phyloP scores from a whole-genome alignment of 257 asterid species.

The Cinchona pubescens region DNA sequence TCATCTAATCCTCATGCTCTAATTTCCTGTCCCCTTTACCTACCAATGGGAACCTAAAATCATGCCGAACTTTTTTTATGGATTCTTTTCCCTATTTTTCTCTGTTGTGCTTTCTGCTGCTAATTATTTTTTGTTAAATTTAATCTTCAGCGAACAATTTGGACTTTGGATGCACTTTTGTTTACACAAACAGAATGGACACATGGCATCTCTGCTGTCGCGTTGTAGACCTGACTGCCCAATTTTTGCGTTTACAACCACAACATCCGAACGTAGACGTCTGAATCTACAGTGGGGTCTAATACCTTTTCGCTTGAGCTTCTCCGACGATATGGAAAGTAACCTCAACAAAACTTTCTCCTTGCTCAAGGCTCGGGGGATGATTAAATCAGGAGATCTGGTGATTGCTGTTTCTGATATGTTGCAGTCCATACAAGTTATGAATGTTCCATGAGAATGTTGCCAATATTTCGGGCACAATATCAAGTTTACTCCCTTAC shows the following conservation, averaged over 20 bases:
- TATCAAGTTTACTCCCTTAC: not conserved
- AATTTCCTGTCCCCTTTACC: not conserved
- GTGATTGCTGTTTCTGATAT: conserved; percentile 93
- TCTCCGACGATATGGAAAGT: conserved; percentile 92
- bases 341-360: conserved; percentile 88
- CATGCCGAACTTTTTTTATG: not conserved
- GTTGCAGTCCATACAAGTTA: conserved; percentile 96
- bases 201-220: conserved; percentile 96
- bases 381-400: conserved; percentile 90
- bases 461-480: not conserved
- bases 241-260: conserved; percentile 79
- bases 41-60: not conserved
- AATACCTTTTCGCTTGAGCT: conserved; percentile 86
- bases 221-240: conserved; percentile 99
- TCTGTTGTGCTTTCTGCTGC: conserved; percentile 13
- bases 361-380: conserved; percentile 88
- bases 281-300: conserved; percentile 96
- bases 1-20: not conserved
- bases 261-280: conserved; percentile 84
- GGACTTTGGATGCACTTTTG: conserved; percentile 90
- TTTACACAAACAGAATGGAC: conserved; percentile 82
- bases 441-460: conserved; percentile 72
- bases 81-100: not conserved
- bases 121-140: conserved; percentile 3
- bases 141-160: conserved; percentile 77